A percentile compares a stretch with the other conserved stretches of the same genome.
phyloP scores from a whole-genome alignment of 2,329 filamentous ascomycete genomes.

The Hymenoscyphus fraxineus region DNA sequence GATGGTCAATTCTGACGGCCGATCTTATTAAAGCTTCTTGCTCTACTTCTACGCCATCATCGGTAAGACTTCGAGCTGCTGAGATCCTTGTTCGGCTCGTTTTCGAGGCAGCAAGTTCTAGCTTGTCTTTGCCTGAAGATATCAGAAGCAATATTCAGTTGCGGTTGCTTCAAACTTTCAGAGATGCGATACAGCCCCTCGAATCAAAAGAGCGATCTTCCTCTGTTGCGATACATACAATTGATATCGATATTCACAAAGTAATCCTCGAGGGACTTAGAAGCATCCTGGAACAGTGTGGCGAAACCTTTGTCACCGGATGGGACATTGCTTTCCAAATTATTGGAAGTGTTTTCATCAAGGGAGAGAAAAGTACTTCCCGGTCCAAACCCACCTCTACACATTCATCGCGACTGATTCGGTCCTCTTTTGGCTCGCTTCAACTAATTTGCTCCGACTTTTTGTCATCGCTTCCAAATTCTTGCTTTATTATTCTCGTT shows the following conservation, averaged over 20 bases:
- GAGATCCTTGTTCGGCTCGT: constrained; percentile 59
- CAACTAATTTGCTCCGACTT: constrained; percentile 97
- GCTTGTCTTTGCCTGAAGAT: constrained; percentile 49
- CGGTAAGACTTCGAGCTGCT: constrained; percentile 57
- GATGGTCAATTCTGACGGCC: constrained; percentile 66
- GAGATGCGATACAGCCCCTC: constrained; percentile 56
- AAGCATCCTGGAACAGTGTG: constrained; percentile 79
- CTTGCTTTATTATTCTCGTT: constrained; percentile 72
- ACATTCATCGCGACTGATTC: constrained; percentile 70
- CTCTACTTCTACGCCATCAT: constrained; percentile 44
- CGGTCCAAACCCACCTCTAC: constrained; percentile 38
- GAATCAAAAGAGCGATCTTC: constrained; percentile 49
- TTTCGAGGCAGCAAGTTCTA: constrained; percentile 54
- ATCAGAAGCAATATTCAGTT: constrained; percentile 61
- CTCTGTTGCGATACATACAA: constrained; percentile 56
- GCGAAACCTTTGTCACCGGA: constrained; percentile 75
- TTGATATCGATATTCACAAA: constrained; percentile 76
- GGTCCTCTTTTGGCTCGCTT: constrained; percentile 82
- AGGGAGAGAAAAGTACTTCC: constrained; percentile 24
- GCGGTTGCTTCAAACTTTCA: constrained; percentile 66
- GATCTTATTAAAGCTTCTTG: constrained; percentile 52
- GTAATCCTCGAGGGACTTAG: constrained; percentile 76
- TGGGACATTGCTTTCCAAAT: constrained; percentile 87
- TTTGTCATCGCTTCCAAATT: constrained; percentile 65
- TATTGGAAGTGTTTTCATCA: constrained; percentile 74